Conservation (phyloP, 306 rosid genomes). For the Abrus precatorius region DNA sequence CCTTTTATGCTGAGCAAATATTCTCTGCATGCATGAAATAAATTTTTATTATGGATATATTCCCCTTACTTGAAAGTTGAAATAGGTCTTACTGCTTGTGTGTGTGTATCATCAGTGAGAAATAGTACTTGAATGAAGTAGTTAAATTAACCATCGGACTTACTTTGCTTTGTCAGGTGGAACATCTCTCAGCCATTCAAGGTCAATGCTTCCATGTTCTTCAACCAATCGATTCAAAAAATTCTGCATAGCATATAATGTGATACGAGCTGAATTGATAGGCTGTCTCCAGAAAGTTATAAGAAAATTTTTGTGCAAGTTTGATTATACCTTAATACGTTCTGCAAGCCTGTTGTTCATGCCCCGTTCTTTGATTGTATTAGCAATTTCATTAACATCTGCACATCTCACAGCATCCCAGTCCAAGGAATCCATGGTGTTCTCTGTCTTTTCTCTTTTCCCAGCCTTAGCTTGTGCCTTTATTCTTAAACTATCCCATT, state of each 20-base stretch:
- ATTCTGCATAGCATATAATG: conserved; percentile 67
- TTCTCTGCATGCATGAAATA: conserved; percentile 69
- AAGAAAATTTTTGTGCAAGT: conserved; percentile 29
- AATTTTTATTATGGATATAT: conserved; percentile 32
- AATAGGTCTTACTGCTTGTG: conserved; percentile 13
- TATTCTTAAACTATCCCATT: conserved; percentile 86
- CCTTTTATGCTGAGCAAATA: conserved; percentile 93
- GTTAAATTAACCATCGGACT: conserved; percentile 51
- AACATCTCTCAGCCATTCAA: conserved; percentile 98
- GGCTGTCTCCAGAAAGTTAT: conserved; percentile 33
- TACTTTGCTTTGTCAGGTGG: conserved; percentile 98
- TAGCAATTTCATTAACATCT: conserved; percentile 75
- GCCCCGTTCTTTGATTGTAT: conserved; percentile 91
- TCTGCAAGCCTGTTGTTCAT: conserved; percentile 98
- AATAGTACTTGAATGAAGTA: conserved; percentile 38
- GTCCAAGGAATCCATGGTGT: conserved; percentile 89
- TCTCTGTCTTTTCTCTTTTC: conserved; percentile 66
- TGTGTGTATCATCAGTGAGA: not conserved
- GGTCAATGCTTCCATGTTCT: conserved; percentile 86
- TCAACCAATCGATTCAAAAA: conserved; percentile 86
- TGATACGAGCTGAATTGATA: conserved; percentile 39
- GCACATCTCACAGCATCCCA: conserved; percentile 98
- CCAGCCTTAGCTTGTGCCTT: conserved; percentile 67
- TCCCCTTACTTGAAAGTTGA: conserved; percentile 34
- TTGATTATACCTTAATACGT: conserved; percentile 77